Percentiles rank a stretch among this genome's conserved stretches.
phyloP scores from a whole-genome alignment of 768 basidiomycete species.

The Rhodotorula taiwanensis region DNA sequence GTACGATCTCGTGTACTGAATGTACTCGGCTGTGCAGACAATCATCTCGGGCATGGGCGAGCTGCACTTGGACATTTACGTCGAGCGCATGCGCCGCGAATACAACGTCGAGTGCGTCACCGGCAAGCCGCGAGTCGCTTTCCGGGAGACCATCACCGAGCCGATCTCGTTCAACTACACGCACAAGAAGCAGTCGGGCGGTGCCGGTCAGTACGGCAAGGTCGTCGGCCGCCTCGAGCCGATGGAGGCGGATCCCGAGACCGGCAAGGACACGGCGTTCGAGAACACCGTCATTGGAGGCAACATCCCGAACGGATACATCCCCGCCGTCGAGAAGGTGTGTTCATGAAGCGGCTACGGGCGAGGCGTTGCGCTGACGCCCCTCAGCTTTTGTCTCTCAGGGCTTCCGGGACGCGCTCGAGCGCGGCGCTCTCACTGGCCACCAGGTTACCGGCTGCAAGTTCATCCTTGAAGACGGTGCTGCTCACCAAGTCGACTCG shows the following conservation, averaged over 20 bases:
- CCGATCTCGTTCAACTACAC: slow-evolving; percentile 77
- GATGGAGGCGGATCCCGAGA: slow-evolving; percentile 67
- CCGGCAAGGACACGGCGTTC: slow-evolving; percentile 68
- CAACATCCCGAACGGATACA: slow-evolving; percentile 80
- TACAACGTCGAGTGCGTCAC: slow-evolving; percentile 89
- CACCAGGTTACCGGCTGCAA: slow-evolving; percentile 79
- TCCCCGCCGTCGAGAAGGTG: slow-evolving; percentile 92
- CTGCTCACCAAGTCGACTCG: slow-evolving; percentile 87
- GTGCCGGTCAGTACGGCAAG: slow-evolving; percentile 92
- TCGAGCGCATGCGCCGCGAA: slow-evolving; percentile 96
- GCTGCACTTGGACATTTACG: slow-evolving; percentile 96
- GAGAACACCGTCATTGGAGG: slow-evolving; percentile 85
- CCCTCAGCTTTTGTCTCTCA: slow-evolving; percentile 42
- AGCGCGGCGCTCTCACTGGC: slow-evolving; percentile 82
- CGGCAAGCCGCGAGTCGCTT: slow-evolving; percentile 92
- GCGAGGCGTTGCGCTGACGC: not conserved
- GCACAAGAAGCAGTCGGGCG: slow-evolving; percentile 97
- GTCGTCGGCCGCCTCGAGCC: slow-evolving; percentile 87
- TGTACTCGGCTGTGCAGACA: slow-evolving; percentile 53
- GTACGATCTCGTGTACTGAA: not conserved
- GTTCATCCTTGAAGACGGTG: slow-evolving; percentile 84
- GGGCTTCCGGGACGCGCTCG: slow-evolving; percentile 91
- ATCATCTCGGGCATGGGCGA: slow-evolving; percentile 99
- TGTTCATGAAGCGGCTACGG: not conserved
- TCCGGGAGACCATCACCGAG: slow-evolving; percentile 85